Evolutionary conservation across 768 basidiomycete species (phyloP).

Genomic region (Boletus vinaceobasis): DNA sequence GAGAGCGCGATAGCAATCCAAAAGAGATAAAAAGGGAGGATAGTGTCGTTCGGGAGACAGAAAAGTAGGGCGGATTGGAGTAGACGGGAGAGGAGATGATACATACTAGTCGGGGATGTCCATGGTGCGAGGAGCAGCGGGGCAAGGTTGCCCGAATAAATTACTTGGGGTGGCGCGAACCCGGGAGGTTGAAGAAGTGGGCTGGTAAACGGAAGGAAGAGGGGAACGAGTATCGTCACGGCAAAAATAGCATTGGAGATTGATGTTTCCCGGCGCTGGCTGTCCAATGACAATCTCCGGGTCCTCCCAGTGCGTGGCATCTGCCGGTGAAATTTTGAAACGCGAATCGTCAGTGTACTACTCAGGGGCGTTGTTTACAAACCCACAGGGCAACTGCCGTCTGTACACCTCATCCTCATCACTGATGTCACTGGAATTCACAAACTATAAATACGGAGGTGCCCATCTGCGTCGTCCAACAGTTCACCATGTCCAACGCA

Average conservation of each 20-base stretch:
- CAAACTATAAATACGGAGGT: background rate
- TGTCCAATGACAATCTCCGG: background rate
- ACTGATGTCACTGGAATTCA: background rate
- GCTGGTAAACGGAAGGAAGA: conserved; percentile 5
- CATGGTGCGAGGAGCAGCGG: conserved; percentile 37
- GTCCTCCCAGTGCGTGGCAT: conserved; percentile 8
- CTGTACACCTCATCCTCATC: too few relatives aligned
- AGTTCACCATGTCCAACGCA: conserved; percentile 13
- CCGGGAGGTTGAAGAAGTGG: conserved; percentile 16
- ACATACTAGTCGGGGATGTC: conserved; percentile 26
- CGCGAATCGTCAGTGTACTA: too few relatives aligned
- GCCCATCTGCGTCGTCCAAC: too few relatives aligned
- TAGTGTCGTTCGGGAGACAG: conserved; percentile 3
- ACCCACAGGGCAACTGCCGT: too few relatives aligned
- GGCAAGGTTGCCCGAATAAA: conserved; percentile 32
- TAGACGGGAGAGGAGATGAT: conserved; percentile 21
- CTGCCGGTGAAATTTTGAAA: too few relatives aligned
- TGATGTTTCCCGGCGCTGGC: background rate
- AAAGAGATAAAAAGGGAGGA: conserved; percentile 13
- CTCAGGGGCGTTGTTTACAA: too few relatives aligned
- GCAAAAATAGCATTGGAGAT: conserved; percentile 10
- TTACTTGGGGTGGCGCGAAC: conserved; percentile 39
- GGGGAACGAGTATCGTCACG: conserved; percentile 10
- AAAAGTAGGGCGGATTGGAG: conserved; percentile 18
- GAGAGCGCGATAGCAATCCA: conserved; percentile 24